Percentiles rank a stretch among this genome's conserved stretches.
phyloP scores from a whole-genome alignment of 164 flowering plant genomes.

The Dillenia suffruticosa region DNA sequence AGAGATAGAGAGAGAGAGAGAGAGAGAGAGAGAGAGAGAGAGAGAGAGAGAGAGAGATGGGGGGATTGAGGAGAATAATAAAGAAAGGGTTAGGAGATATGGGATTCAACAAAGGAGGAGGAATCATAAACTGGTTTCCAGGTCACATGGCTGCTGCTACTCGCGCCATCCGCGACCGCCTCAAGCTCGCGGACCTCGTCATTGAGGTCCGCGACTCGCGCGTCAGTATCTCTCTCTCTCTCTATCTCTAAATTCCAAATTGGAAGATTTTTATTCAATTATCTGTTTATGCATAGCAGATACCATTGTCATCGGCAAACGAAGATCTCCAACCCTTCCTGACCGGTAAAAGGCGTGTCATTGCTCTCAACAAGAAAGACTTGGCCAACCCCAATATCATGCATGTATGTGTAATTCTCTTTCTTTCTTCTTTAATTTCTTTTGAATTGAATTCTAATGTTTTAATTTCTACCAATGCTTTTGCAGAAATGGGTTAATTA shows the following conservation, averaged over 20 bases:
- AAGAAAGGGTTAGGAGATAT: slow-evolving; percentile 68
- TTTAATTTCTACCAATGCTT: slow-evolving; percentile 1
- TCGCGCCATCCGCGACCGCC: slow-evolving; percentile 87
- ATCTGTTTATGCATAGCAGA: slow-evolving; percentile 27
- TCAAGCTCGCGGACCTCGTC: slow-evolving; percentile 86
- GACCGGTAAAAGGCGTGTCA: slow-evolving; percentile 62
- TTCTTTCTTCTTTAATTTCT: neutral
- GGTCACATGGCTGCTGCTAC: slow-evolving; percentile 98
- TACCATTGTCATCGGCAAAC: slow-evolving; percentile 85
- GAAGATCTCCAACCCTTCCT: slow-evolving; percentile 67
- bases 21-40: neutral
- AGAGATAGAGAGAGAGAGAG: too few relatives aligned
- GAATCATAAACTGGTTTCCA: slow-evolving; percentile 87
- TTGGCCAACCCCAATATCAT: slow-evolving; percentile 83
- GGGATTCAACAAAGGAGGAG: slow-evolving; percentile 63
- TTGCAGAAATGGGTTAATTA: slow-evolving; percentile 71
- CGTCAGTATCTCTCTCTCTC: slow-evolving; percentile 31
- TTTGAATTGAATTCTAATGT: neutral
- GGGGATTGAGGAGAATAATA: slow-evolving; percentile 24
- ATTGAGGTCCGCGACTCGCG: slow-evolving; percentile 92
- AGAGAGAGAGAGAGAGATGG: slow-evolving; percentile 15
- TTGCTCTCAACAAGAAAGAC: slow-evolving; percentile 94
- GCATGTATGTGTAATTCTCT: slow-evolving; percentile 36
- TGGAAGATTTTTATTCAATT: neutral
- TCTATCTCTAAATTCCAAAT: slow-evolving; percentile 7